Evolutionary conservation across 2,329 filamentous ascomycete genomes (phyloP), one percentile per base, ranked within the genome.

Genomic region (Hymenotorrendiella dingleyae): DNA sequence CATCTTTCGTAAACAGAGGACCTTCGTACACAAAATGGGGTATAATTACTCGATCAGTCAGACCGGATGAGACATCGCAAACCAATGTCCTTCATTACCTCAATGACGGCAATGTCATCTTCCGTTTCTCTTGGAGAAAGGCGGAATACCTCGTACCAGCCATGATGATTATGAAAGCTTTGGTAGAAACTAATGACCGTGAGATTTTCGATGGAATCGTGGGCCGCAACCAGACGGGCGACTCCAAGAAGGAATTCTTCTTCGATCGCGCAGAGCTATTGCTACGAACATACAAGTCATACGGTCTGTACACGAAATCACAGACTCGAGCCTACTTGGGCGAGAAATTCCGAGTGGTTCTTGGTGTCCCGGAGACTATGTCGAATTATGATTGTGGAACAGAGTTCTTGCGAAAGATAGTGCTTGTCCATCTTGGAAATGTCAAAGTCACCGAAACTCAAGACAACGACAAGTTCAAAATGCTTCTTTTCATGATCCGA

Each of bases 51-150:
- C 83, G 93, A 67, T 94, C 84, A 3, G 89, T 96, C 42, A 81
- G 93, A 45, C 90, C 90, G n/a, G 93, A 98, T 66, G 89, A 98
- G 67, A 96, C 91, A 7, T 96, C 90, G 22, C 91, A 97, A 66
- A 97, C 91, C 27, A 98, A 97, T 59, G 89, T 94, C 24, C 74
- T 98, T 36, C 93, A 98, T 67, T 98, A 97, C 64, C 77, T 98
- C 43, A 88, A 76, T 56, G 93, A 98, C 62, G 93, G 93, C 52
- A 97, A 96, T 64, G 82, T 97, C 57, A 97, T 88, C 0, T 95
- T 98, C 67, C 78, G 93, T 43, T 98, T 98, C 66, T 96, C 91
- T 6, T 98, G 91, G 91, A 78, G 90, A 54, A 98, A 98, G 68
- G 88, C 89, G 55, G 93, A 98, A 65, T 98, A 88, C 60, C 78